Evolutionary conservation across 208 protist genomes (phyloP).

Genomic region (Naegleria lovaniensis): DNA sequence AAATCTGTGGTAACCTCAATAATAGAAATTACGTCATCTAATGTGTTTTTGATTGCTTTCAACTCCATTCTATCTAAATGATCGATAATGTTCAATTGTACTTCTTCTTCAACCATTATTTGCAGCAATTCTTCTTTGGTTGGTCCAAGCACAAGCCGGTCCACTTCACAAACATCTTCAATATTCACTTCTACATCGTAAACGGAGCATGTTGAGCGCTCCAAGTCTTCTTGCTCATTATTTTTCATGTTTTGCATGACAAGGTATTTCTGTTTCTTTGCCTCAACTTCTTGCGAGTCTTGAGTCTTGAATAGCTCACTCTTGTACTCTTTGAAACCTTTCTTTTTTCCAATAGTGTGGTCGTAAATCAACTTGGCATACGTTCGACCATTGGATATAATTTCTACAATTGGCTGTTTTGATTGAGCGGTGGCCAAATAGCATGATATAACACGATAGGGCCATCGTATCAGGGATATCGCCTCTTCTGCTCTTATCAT

Average conservation of each 20-base stretch:
- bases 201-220: neutral
- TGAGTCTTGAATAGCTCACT: neutral
- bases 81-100: neutral
- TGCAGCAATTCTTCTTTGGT: neutral
- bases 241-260: neutral
- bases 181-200: constrained; percentile 4
- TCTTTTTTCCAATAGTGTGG: neutral
- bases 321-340: neutral
- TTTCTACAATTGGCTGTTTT: neutral
- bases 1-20: neutral
- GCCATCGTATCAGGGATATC: neutral
- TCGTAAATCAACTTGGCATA: neutral
- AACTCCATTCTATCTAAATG: neutral
- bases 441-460: neutral
- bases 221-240: neutral
- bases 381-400: neutral
- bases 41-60: neutral
- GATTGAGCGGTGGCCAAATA: neutral
- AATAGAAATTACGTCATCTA: neutral
- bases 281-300: neutral
- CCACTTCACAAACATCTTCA: neutral
- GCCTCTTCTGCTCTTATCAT: neutral
- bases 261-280: neutral
- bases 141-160: neutral
- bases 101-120: neutral